Evolutionary conservation across 495 filamentous ascomycete species (phyloP), one percentile per base, ranked within the genome.

Genomic region (Penicillium diatomitis): DNA sequence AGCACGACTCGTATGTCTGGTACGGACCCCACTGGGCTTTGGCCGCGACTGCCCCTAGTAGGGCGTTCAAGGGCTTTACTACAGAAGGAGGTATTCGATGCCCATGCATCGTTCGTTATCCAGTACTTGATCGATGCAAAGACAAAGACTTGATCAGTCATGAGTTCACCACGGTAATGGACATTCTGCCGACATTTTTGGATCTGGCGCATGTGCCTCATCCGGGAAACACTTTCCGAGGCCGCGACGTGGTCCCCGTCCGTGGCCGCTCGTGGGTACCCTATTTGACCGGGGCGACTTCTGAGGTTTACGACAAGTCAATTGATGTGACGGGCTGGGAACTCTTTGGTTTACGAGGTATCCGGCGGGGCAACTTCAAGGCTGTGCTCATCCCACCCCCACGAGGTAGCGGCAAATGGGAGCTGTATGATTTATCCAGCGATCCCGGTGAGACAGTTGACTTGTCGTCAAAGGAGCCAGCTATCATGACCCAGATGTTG

Each of bases 1-100:
- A 71, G 43, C 60, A 57, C 38, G 68, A 81, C 57, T 74, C 69
- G 2, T 82, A 81, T 55, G 73, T 80, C 50, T 82, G 79, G 78
- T 82, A 83, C 51, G 78, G 79, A 2, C 73, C 67, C 27, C 66
- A 67, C n/a, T 76, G 77, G 75, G 75, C 74, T 6, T 66, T 73
- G 45, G 78, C 76, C 27, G 65, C 75, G 6, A 80, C 75, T 8
- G 73, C 78, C 10, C 73, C 78, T 27, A 68, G 62, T 31, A 61
- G 74, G 40, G 55, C 72, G 11, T 76, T 69, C 53, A 78, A 79
- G 49, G 68, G 66, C 37, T 76, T 62, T 53, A 71, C 70, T 6
- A 73, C 74, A 5, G 68, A 80, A 53, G 74, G 75, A 10, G 75
- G 73, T 12, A 67, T 74, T n/a, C 64, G 69, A 11, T 66, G 70